Base-by-base conservation (phyloP, 768 basidiomycete species). In the Psilocybe subaeruginosa region DNA sequence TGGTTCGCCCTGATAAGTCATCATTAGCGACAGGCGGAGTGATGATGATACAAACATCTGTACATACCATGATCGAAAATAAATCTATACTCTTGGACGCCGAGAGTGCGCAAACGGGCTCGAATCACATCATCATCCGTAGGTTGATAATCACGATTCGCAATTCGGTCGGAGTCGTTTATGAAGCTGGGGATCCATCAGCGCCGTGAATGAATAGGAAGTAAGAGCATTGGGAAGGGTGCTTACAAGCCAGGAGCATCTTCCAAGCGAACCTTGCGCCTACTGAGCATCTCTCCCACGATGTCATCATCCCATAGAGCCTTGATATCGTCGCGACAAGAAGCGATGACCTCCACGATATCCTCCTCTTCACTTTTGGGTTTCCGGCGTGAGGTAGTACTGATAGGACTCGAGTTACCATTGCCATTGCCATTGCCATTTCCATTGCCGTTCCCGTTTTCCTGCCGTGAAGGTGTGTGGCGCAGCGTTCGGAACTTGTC, bases 61-160 rank as follows among this genome's bases (percentile, higher is more conserved):
- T 4, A 74, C 80, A 16, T 61, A 90, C 91, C 85, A 60, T 85
- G 82, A 56, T 88, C 86, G 66, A 91, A 82, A 37, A 78, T 74
- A 64, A 91, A 86, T 43, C 78, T 77, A 67, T 92, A 87, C 69
- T 93, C 91, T 71, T 92, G 89, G 8, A 93, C 85, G 39, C 91
- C 91, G 17, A 91, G 77, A 1, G 92, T 94, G 52, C 90, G 82
- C 49, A 94, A 75, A 23, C 92, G 85, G 29, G 92, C 92, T 8
- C 90, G 85, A 57, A 94, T 82, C 17, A 94, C 85, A 66, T 94
- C 92, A 55, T 89, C 82, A 63, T 91, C 91, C 2, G 81, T 86
- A 1, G 91, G 90, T 63, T 87, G 81, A 68, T 91, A 93, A 60
- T 76, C 78, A n/a, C 75, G 69, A 17, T 78, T 74, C 12, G 87